Percentiles rank a stretch among this genome's conserved stretches.
Evolutionary conservation across 2,329 filamentous ascomycete species (phyloP).

Genomic region (Paraconiothyrium sp.): DNA sequence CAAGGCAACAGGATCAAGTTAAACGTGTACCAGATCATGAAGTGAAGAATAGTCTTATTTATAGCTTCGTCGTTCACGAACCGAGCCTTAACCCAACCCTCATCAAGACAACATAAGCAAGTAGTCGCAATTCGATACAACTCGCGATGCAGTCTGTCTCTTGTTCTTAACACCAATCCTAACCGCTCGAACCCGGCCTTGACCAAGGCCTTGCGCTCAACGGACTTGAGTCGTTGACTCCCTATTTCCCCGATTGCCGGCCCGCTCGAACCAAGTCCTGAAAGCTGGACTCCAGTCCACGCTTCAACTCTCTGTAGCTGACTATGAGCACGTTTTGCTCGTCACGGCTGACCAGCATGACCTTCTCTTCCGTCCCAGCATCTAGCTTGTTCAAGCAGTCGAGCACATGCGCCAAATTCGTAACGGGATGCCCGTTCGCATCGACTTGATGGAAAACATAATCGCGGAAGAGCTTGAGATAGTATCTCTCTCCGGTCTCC

Average conservation of each 20-base stretch:
- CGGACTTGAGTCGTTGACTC: slow-evolving; percentile 15
- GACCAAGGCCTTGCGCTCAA: slow-evolving; percentile 1
- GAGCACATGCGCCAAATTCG: slow-evolving; percentile 89
- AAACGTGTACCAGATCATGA: background rate
- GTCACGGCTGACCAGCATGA: slow-evolving; percentile 87
- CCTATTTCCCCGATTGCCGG: slow-evolving; percentile 41
- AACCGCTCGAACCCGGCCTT: background rate
- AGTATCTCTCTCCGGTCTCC: slow-evolving; percentile 91
- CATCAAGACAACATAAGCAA: slow-evolving; percentile 14
- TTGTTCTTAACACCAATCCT: background rate
- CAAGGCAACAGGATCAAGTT: background rate
- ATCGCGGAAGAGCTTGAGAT: slow-evolving; percentile 93
- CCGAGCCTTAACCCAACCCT: background rate
- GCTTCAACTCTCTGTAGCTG: slow-evolving; percentile 87
- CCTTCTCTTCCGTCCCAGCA: slow-evolving; percentile 84
- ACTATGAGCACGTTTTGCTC: slow-evolving; percentile 89
- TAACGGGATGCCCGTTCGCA: slow-evolving; percentile 79
- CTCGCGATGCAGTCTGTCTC: background rate
- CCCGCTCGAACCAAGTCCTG: slow-evolving; percentile 60
- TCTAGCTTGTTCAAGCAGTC: slow-evolving; percentile 91
- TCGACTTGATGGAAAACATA: slow-evolving; percentile 98
- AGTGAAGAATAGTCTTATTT: slow-evolving; percentile 12
- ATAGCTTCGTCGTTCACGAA: slow-evolving; percentile 7
- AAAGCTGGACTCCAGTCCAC: slow-evolving; percentile 69
- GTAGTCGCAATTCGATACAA: slow-evolving; percentile 6